Percentiles rank a stretch among this genome's conserved stretches.
Conservation (phyloP, 208 protist species). For the Leishmania braziliensis region DNA sequence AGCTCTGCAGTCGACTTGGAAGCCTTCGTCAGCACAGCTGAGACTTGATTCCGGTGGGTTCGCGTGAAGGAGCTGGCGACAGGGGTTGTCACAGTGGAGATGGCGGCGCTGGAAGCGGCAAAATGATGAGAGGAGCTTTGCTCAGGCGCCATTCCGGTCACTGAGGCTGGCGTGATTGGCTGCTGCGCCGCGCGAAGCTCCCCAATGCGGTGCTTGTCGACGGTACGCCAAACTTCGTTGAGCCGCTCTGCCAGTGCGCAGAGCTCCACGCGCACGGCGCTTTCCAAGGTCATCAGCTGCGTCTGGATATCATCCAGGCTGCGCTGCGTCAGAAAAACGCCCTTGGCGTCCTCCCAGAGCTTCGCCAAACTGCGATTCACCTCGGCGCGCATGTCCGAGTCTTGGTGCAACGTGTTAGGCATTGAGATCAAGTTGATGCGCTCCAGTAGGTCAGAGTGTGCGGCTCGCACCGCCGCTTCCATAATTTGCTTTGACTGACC, state of each 20-base stretch:
- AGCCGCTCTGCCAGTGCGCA: slow-evolving; percentile 58
- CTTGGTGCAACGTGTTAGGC: slow-evolving; percentile 34
- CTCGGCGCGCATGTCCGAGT: slow-evolving; percentile 49
- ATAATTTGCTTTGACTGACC: slow-evolving; percentile 56
- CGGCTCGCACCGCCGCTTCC: slow-evolving; percentile 64
- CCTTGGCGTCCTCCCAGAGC: slow-evolving; percentile 67
- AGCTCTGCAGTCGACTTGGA: not conserved
- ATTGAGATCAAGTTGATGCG: slow-evolving; percentile 58
- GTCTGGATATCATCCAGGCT: slow-evolving; percentile 54
- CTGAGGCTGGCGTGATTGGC: not conserved
- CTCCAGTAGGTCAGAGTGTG: slow-evolving; percentile 80
- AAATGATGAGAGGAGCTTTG: not conserved
- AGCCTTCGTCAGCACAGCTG: not conserved
- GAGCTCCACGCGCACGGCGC: slow-evolving; percentile 73
- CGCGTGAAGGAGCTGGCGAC: not conserved
- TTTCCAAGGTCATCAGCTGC: slow-evolving; percentile 66
- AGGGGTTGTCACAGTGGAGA: not conserved
- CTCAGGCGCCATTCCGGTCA: not conserved
- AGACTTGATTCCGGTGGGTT: not conserved
- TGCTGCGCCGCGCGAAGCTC: slow-evolving; percentile 12
- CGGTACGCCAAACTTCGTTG: slow-evolving; percentile 37
- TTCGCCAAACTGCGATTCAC: slow-evolving; percentile 67
- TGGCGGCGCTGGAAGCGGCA: not conserved
- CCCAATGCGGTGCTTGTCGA: slow-evolving; percentile 34
- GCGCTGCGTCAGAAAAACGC: slow-evolving; percentile 55